Base-by-base conservation (phyloP, 768 basidiomycete genomes). In the Suillus discolor region DNA sequence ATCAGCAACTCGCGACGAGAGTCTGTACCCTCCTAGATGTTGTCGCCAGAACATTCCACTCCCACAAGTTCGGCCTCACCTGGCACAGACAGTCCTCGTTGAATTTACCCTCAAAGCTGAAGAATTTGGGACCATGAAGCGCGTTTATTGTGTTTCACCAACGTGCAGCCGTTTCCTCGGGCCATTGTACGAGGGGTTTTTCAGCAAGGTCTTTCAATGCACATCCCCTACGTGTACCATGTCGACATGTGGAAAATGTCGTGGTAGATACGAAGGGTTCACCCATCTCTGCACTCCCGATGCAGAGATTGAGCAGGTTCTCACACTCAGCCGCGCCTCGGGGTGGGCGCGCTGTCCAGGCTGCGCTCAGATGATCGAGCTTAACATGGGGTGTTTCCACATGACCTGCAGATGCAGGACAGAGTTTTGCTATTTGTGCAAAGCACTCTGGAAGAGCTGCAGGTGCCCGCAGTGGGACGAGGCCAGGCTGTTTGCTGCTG, bases 381-480 rank as follows among this genome's bases (percentile, higher is more conserved):
- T 80, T 47, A 63, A 71, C 6, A 25, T 69, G 15, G 81, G 81
- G 0, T 82, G 81, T 62, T 78, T 71, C 67, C 81, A 82, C 65
- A 80, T 82, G 77, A 78, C 77, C 2, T 82, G 81, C 62, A 66
- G 75, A 34, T 82, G 81, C 69, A 63, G 69, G 47, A 76, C 75
- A 13, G 71, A 81, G 59, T 82, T 82, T 53, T 82, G 81, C 67
- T 82, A 82, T 57, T 67, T 87, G 79, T 81, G 87, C 79, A 61
- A 81, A 79, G 82, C 70, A 28, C 77, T 65, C 4, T 93, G 91
- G 90, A 90, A 90, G 77, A 79, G 75, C 1, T 93, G 91, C 68
- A 16, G 0, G 0, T 92, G 91, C 67, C 80, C 81, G 0, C 87
- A 89, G 65, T 92, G 89, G 89, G 89, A 91, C 25, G 90, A 91